Percentiles rank a stretch among this genome's conserved stretches.
phyloP scores from a whole-genome alignment of 208 protist species.

The Polymyxa betae region DNA sequence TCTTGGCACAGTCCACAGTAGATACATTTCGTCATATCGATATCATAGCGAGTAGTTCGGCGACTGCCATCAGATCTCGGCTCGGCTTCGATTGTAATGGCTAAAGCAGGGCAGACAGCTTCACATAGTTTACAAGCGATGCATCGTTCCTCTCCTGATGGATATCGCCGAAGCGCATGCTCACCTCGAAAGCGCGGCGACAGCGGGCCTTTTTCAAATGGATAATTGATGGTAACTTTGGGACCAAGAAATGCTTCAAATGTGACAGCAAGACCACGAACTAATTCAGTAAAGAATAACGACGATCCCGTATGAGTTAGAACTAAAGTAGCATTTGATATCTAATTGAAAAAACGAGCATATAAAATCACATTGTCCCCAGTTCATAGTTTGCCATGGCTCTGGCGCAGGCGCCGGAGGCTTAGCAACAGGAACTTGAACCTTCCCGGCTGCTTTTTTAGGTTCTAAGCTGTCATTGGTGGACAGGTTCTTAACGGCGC shows the following conservation, averaged over 20 bases:
- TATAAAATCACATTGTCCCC: too few species aligned
- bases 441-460: too few species aligned
- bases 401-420: too few species aligned
- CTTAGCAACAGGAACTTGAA: too few species aligned
- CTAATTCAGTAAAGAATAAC: slow-evolving; percentile 69
- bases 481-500: too few species aligned
- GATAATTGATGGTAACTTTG: slow-evolving; percentile 79
- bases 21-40: slow-evolving; percentile 86
- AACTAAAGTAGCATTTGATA: slow-evolving; percentile 3
- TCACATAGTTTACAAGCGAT: slow-evolving; percentile 84
- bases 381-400: too few species aligned
- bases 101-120: slow-evolving; percentile 80
- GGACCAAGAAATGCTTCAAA: slow-evolving; percentile 74
- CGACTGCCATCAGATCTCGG: slow-evolving; percentile 76
- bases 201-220: slow-evolving; percentile 80
- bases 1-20: slow-evolving; percentile 83
- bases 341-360: too few species aligned
- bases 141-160: slow-evolving; percentile 75
- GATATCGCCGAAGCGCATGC: slow-evolving; percentile 79
- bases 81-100: slow-evolving; percentile 84
- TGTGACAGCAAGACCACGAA: slow-evolving; percentile 70
- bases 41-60: slow-evolving; percentile 82
- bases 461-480: too few species aligned
- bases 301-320: slow-evolving; percentile 53
- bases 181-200: slow-evolving; percentile 80